A percentile compares a stretch with the other conserved stretches of the same genome.
phyloP scores from a whole-genome alignment of 1,284 basidiomycete genomes.

The Ceratobasidium sp. region DNA sequence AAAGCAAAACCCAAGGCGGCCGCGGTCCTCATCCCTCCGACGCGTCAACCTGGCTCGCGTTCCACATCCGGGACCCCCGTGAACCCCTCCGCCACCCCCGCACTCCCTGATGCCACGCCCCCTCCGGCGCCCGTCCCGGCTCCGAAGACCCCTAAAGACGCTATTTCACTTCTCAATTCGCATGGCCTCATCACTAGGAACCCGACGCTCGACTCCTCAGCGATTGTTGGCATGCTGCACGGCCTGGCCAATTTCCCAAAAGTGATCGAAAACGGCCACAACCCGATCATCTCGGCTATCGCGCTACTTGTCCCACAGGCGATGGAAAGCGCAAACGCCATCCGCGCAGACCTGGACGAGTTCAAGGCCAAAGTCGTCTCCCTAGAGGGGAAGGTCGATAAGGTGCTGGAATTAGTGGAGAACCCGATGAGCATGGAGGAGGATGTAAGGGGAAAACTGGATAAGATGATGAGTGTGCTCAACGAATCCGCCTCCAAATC shows the following conservation, averaged over 20 bases:
- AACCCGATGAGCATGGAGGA: not conserved
- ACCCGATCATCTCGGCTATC: not conserved
- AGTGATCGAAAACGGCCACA: too few relatives aligned
- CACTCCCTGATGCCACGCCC: not conserved
- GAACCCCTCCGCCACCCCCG: not conserved
- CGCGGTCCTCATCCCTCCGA: too few relatives aligned
- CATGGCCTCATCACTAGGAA: not conserved
- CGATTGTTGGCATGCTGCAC: not conserved
- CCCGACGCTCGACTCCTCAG: not conserved
- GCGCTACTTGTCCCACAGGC: not conserved
- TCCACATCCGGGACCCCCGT: not conserved
- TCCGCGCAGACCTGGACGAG: not conserved
- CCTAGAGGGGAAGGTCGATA: not conserved
- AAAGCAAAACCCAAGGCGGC: not conserved
- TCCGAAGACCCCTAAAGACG: not conserved
- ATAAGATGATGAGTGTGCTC: not conserved
- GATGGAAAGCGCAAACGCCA: not conserved
- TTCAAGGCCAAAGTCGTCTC: not conserved
- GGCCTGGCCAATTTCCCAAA: too few relatives aligned
- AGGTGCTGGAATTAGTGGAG: not conserved
- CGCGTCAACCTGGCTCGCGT: too few relatives aligned
- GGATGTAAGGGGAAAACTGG: not conserved
- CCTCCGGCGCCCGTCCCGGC: not conserved
- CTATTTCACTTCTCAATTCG: not conserved
- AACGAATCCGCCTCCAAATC: not conserved